phyloP scores from a whole-genome alignment of 495 filamentous ascomycete species.

The Podospora pseudocomata region DNA sequence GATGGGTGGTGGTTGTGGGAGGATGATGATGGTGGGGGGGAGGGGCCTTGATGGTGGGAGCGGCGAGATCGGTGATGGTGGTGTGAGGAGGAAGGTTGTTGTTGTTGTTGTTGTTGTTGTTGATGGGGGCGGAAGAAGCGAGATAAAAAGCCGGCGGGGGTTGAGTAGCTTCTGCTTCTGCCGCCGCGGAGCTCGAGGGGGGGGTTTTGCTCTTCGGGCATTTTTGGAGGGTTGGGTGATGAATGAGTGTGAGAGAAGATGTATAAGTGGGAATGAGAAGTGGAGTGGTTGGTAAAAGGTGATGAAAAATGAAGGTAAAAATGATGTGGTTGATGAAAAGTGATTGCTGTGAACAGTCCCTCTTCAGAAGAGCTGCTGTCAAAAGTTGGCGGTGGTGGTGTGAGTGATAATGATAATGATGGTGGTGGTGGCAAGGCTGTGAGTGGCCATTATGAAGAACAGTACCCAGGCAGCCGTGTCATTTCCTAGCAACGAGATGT shows the following conservation, averaged over 20 bases:
- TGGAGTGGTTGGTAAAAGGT: neutral
- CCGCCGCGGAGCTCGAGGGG: neutral
- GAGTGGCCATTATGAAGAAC: neutral
- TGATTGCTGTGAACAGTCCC: neutral
- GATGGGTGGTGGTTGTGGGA: neutral
- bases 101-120: too few species aligned
- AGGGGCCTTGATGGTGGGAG: neutral
- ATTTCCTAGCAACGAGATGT: neutral
- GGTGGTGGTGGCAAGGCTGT: constrained; percentile 4
- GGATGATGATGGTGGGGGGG: neutral
- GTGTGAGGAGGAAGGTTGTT: neutral
- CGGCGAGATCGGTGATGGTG: neutral
- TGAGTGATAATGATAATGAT: neutral
- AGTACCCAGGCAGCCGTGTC: neutral
- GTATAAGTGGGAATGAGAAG: neutral
- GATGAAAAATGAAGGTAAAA: neutral
- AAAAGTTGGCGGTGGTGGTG: neutral
- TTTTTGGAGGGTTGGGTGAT: neutral
- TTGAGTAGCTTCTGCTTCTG: neutral
- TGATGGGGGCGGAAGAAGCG: neutral
- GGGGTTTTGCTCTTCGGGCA: neutral
- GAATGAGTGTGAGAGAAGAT: neutral
- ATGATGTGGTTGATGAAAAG: neutral
- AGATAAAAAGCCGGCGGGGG: neutral
- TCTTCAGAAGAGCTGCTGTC: neutral